Conservation (phyloP, 495 filamentous ascomycete genomes). For the Trichoderma virens region DNA sequence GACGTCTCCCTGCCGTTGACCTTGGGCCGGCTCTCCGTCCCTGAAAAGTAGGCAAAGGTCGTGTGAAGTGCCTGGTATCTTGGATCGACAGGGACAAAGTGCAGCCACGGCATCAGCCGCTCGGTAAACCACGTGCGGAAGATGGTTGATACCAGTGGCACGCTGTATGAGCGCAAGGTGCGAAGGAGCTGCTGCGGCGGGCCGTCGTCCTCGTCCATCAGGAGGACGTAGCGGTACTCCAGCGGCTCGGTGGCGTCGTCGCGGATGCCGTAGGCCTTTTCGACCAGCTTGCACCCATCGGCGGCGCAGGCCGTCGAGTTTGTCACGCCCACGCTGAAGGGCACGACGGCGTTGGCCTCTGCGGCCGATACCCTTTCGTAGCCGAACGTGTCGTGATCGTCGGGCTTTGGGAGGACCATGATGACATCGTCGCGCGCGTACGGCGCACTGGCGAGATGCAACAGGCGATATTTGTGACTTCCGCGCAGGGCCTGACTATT, state of each 20-base stretch:
- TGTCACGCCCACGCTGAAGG: constrained; percentile 38
- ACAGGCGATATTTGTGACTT: constrained; percentile 51
- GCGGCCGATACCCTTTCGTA: constrained; percentile 25
- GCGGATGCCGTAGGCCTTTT: constrained; percentile 47
- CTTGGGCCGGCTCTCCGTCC: constrained; percentile 28
- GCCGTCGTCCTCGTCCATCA: constrained; percentile 63
- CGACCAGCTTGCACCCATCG: constrained; percentile 38
- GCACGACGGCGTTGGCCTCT: constrained; percentile 29
- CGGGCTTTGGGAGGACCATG: constrained; percentile 29
- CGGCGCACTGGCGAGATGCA: constrained; percentile 51
- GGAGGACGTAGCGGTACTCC: constrained; percentile 46
- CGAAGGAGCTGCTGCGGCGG: constrained; percentile 58
- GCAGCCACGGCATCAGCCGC: constrained; percentile 62
- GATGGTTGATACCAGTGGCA: constrained; percentile 57
- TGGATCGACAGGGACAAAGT: constrained; percentile 70
- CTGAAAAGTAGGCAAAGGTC: constrained; percentile 56
- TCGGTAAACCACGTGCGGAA: constrained; percentile 73
- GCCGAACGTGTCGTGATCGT: constrained; percentile 20
- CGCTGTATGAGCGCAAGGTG: constrained; percentile 52
- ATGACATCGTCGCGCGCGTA: constrained; percentile 26
- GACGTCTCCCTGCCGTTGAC: constrained; percentile 41
- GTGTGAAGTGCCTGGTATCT: constrained; percentile 58
- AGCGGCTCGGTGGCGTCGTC: constrained; percentile 23
- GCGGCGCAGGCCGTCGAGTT: constrained; percentile 40
- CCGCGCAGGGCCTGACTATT: constrained; percentile 29